A percentile compares a stretch with the other conserved stretches of the same genome.
Conservation (phyloP, 805 yeast genomes). For the Pichia deserticola region DNA sequence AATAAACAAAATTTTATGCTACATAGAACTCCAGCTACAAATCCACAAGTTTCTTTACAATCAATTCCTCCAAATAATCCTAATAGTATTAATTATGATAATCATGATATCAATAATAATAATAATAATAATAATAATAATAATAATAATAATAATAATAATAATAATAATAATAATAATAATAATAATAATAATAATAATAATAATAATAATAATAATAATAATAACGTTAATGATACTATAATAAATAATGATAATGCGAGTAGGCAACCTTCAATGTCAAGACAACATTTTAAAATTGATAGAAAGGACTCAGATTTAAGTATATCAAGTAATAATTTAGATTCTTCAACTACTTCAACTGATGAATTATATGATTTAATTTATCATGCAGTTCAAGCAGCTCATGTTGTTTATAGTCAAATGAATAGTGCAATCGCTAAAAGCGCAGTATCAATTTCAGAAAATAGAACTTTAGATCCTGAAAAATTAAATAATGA, state of each 20-base stretch:
- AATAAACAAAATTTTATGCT: not conserved
- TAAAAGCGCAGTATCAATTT: constrained; percentile 51
- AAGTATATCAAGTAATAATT: constrained; percentile 12
- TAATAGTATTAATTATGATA: too few species aligned
- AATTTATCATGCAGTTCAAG: constrained; percentile 26
- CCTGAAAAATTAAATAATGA: constrained; percentile 4
- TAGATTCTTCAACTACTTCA: not conserved
- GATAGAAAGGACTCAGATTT: constrained; percentile 27
- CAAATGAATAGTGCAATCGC: constrained; percentile 65
- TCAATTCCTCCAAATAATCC: not conserved
- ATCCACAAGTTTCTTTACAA: constrained; percentile 2
- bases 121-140: too few species aligned
- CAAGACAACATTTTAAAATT: constrained; percentile 13
- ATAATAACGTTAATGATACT: too few species aligned
- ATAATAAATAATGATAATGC: not conserved
- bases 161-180: too few species aligned
- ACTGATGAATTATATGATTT: constrained; percentile 24
- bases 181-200: too few species aligned
- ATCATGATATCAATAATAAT: too few species aligned
- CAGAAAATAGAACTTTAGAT: constrained; percentile 23
- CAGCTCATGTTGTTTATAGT: constrained; percentile 72
- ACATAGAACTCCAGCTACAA: not conserved
- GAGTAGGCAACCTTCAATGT: not conserved
- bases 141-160: too few species aligned
- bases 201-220: too few species aligned